A percentile compares a stretch with the other conserved stretches of the same genome.
These are phyloP conservation scores for Aspergillus neotritici DNA, from an alignment of 2,329 filamentous ascomycete genomes.

Conservation along the genomic window DNA sequence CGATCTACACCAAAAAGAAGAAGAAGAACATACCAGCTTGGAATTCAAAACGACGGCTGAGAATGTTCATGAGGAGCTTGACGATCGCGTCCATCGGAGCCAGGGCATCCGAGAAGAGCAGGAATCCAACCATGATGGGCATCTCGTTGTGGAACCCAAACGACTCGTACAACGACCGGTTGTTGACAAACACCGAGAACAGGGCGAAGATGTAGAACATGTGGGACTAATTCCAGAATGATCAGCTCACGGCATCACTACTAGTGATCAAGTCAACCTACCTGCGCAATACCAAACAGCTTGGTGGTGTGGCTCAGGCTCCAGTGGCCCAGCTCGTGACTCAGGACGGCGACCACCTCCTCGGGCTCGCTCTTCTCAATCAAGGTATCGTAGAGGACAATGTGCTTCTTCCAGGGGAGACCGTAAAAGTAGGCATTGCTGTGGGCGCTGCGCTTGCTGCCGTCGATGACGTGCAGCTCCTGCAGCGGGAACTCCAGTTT, in stretches of 20 bases:
- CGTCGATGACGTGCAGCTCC: constrained; percentile 91
- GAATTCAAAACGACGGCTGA: constrained; percentile 93
- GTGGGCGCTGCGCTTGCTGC: constrained; percentile 80
- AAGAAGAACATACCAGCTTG: constrained; percentile 61
- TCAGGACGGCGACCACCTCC: constrained; percentile 90
- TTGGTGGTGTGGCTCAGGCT: constrained; percentile 90
- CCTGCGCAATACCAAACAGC: constrained; percentile 79
- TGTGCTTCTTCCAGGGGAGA: constrained; percentile 99
- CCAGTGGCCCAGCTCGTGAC: constrained; percentile 97
- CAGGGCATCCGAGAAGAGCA: constrained; percentile 95
- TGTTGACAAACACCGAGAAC: constrained; percentile 97
- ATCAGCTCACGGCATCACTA: neutral
- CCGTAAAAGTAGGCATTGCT: constrained; percentile 96
- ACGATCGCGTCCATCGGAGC: constrained; percentile 90
- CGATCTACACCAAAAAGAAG: neutral
- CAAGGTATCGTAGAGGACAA: constrained; percentile 97
- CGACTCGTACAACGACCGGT: constrained; percentile 78
- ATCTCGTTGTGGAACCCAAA: constrained; percentile 81
- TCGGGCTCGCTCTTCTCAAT: constrained; percentile 90
- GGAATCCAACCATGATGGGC: constrained; percentile 94
- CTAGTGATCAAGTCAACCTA: constrained; percentile 37
- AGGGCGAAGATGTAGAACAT: constrained; percentile 95
- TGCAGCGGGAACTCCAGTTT: constrained; percentile 85
- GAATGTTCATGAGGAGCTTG: constrained; percentile 91
- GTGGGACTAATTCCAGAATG: constrained; percentile 58